A percentile compares a stretch with the other conserved stretches of the same genome.
These are phyloP conservation scores for Xylaria sp. DNA, from an alignment of 2,329 filamentous ascomycete species.

Conservation along the genomic window DNA sequence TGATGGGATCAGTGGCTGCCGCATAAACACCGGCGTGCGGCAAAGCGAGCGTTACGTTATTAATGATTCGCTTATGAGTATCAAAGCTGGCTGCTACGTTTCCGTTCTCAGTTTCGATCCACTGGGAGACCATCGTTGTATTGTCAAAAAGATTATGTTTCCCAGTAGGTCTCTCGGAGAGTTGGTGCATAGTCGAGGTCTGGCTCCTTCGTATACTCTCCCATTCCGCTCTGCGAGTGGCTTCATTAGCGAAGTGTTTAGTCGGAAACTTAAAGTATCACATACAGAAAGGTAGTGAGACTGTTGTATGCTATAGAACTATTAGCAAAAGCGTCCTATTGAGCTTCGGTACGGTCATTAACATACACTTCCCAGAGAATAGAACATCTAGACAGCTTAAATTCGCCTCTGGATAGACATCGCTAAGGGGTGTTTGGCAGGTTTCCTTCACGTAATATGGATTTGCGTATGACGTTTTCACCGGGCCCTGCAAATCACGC, in stretches of 20 bases:
- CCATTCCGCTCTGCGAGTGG: conserved; percentile 54
- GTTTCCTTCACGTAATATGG: conserved; percentile 56
- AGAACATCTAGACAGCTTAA: conserved; percentile 71
- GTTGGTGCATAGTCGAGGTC: conserved; percentile 47
- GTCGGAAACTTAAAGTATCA: background rate
- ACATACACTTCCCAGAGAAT: conserved; percentile 66
- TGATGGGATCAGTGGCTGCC: conserved; percentile 65
- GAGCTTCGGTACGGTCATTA: background rate
- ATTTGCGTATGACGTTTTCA: conserved; percentile 70
- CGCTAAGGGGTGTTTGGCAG: conserved; percentile 67
- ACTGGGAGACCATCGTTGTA: conserved; percentile 71
- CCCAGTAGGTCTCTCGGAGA: conserved; percentile 60
- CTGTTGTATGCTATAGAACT: conserved; percentile 64
- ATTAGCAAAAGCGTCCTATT: conserved; percentile 7
- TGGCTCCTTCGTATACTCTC: conserved; percentile 50
- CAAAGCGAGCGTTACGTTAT: conserved; percentile 79
- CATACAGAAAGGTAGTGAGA: conserved; percentile 62
- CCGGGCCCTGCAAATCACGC: conserved; percentile 58
- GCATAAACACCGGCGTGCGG: conserved; percentile 72
- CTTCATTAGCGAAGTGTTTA: conserved; percentile 37
- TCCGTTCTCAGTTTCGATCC: conserved; percentile 64
- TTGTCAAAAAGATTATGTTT: conserved; percentile 73
- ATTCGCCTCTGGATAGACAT: conserved; percentile 48
- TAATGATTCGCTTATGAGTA: conserved; percentile 63
- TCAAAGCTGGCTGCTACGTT: conserved; percentile 59